Base-by-base conservation (phyloP, 106 monocot species). In the Acanthochlamys bracteata region DNA sequence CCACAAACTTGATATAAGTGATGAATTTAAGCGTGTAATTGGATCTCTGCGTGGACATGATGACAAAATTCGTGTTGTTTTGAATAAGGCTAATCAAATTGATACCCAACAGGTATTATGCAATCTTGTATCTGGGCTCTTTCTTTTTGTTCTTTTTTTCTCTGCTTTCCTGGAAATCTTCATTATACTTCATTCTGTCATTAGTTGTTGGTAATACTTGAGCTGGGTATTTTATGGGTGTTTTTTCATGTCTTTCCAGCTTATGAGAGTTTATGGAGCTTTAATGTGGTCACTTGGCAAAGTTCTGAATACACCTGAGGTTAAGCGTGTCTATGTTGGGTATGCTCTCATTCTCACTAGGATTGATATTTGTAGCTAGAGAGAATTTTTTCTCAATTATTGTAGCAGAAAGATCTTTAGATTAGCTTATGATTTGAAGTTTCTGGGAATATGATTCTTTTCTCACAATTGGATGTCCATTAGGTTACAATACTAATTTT, bases 241-340 rank as follows among this genome's bases (percentile, higher is more conserved):
- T 45, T 9, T 13, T 9, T 45, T 45, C 13, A 45, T 45, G 15
- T 42, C 58, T 64, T 63, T 33, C 10, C 83, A 93, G 93, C 86
- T 93, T 52, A 93, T 93, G 89, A 93, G 93, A 82, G 93, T 93
- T 20, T 93, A 93, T 73, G 93, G 93, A 66, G 89, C 93, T 46
- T 75, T 89, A 43, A 65, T 93, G 83, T 93, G 93, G 93, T 93
- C 93, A 21, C 83, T 93, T 63, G 93, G 93, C 42, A 93, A 93
- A 68, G 93, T 93, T 67, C 74, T 93, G 52, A 86, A 89, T 61
- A 93, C 93, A 13, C 93, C 93, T 54, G 93, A 93, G 67, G 93
- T 93, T 23, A 80, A 83, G 83, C 86, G 93, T 55, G 89, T 93
- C 57, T 93, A 93, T 59, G 89, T 93, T 61, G 93, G 94, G 89